Percentiles rank a stretch among this genome's conserved stretches.
Evolutionary conservation across 1,139 yeast species (phyloP).

Genomic region (Meyerozyma smithsonii): DNA sequence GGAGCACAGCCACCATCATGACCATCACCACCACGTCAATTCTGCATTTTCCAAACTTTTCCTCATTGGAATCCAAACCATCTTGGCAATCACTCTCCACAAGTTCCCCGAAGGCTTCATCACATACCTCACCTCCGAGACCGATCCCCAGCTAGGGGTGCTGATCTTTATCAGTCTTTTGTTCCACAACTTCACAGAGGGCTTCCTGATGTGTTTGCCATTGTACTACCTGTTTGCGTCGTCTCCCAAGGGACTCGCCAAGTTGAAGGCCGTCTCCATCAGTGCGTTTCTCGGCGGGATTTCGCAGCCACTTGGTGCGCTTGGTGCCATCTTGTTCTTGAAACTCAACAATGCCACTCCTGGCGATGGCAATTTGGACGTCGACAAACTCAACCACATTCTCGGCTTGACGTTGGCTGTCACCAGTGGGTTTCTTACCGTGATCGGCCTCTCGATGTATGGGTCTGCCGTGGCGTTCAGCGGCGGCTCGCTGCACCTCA

Average conservation of each 20-base stretch:
- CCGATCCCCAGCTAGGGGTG: conserved; percentile 69
- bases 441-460: conserved; percentile 82
- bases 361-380: conserved; percentile 20
- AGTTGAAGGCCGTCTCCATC: conserved; percentile 60
- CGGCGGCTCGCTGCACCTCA: conserved; percentile 55
- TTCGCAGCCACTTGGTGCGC: conserved; percentile 88
- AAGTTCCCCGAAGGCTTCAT: conserved; percentile 94
- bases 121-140: conserved; percentile 73
- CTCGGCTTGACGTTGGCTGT: conserved; percentile 67
- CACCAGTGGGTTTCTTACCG: conserved; percentile 80
- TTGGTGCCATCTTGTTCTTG: conserved; percentile 60
- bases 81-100: conserved; percentile 81
- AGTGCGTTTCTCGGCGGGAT: conserved; percentile 73
- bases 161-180: conserved; percentile 79
- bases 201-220: conserved; percentile 91
- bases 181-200: conserved; percentile 92
- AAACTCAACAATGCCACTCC: conserved; percentile 23
- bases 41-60: conserved; percentile 74
- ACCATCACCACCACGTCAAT: conserved; percentile 77
- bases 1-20: conserved; percentile 18
- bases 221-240: conserved; percentile 59
- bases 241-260: conserved; percentile 23
- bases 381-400: conserved; percentile 32
- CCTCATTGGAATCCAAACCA: conserved; percentile 86
- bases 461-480: conserved; percentile 63